Evolutionary conservation across 73 alveolate genomes (phyloP).

Genomic region (Paramecium caudatum): DNA sequence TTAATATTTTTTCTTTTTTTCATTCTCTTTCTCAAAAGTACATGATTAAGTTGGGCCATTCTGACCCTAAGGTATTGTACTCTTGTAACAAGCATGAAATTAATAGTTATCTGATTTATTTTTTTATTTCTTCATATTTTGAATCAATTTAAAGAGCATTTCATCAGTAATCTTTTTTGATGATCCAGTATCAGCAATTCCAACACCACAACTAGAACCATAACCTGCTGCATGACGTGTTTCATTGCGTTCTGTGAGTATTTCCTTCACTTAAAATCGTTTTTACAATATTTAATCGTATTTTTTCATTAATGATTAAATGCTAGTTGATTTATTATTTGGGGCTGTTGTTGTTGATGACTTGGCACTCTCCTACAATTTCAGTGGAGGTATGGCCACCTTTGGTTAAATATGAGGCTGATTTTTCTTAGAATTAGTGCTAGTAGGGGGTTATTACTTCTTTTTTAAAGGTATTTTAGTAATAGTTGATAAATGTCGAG

Average conservation of each 20-base stretch:
- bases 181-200: conserved; percentile 9
- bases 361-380: conserved; percentile 48
- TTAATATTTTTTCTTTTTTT: conserved; percentile 59
- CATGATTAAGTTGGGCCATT: conserved; percentile 46
- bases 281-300: conserved; percentile 46
- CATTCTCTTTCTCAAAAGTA: conserved; percentile 66
- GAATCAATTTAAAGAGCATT: conserved; percentile 32
- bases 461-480: conserved; percentile 22
- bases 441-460: background rate
- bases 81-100: conserved; percentile 61
- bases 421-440: background rate
- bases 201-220: conserved; percentile 12
- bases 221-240: conserved; percentile 8
- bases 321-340: background rate
- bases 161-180: conserved; percentile 59
- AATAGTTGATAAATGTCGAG: background rate
- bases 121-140: conserved; percentile 51
- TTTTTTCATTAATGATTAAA: conserved; percentile 32
- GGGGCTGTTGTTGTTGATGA: background rate
- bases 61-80: background rate
- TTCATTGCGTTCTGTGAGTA: conserved; percentile 62
- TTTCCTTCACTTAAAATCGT: conserved; percentile 55
- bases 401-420: background rate
- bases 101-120: conserved; percentile 15
- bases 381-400: conserved; percentile 34